These are phyloP conservation scores for Pleoardoris graminearum DNA, from an alignment of 2,329 filamentous ascomycete genomes.

Conservation along the genomic window DNA sequence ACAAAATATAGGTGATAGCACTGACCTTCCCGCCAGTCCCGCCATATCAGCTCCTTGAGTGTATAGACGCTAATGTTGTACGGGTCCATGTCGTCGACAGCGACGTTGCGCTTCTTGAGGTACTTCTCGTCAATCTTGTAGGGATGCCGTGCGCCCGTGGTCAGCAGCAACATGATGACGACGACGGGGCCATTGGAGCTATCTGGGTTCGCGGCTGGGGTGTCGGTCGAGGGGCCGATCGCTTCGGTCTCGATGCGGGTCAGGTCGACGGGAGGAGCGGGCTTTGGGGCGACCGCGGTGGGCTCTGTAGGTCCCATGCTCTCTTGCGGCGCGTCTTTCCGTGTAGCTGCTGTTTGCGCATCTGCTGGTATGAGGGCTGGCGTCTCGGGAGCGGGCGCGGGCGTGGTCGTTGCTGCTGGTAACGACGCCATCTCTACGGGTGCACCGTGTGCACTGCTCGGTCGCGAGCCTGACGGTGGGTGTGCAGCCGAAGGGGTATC, in stretches of 20 bases:
- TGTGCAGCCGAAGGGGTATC: constrained; percentile 32
- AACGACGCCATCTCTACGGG: constrained; percentile 43
- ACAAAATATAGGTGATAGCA: no score
- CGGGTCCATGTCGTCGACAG: constrained; percentile 75
- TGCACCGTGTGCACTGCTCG: constrained; percentile 26
- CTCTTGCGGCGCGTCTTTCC: constrained; percentile 17
- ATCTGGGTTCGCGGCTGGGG: constrained; percentile 45
- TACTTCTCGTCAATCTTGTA: constrained; percentile 91
- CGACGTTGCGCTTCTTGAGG: constrained; percentile 76
- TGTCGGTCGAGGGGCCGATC: constrained; percentile 53
- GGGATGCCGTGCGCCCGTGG: constrained; percentile 80
- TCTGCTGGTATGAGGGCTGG: constrained; percentile 20
- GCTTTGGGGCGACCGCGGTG: constrained; percentile 23
- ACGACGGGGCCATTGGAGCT: constrained; percentile 53
- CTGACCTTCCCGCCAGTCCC: constrained; percentile 81
- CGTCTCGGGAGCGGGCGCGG: constrained; percentile 24
- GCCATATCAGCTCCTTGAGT: constrained; percentile 88
- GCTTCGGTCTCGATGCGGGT: constrained; percentile 50
- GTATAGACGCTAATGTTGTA: constrained; percentile 92
- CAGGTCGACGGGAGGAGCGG: constrained; percentile 32
- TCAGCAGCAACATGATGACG: constrained; percentile 81
- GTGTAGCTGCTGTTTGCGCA: constrained; percentile 13
- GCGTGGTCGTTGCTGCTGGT: constrained; percentile 11
- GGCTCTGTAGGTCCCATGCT: constrained; percentile 13
- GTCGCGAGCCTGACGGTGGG: constrained; percentile 24